A percentile compares a stretch with the other conserved stretches of the same genome.
Conservation (phyloP, 352 stramenopile genomes). For the Peronospora farinosa region DNA sequence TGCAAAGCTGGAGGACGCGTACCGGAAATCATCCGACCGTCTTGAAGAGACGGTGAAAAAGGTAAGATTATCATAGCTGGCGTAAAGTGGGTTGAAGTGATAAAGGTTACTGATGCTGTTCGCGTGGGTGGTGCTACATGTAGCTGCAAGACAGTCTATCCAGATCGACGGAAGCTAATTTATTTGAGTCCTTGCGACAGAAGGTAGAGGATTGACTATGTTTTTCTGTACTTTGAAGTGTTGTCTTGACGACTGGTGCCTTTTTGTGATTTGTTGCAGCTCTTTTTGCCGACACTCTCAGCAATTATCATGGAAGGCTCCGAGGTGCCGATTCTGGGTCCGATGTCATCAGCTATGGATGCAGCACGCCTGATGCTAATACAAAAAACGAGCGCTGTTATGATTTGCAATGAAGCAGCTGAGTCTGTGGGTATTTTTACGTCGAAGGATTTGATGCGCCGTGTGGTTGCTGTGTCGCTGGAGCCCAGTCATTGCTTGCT, state of each 20-base stretch:
- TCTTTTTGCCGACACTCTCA: constrained; percentile 81
- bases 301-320: constrained; percentile 61
- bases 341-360: constrained; percentile 50
- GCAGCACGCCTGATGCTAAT: constrained; percentile 76
- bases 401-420: constrained; percentile 86
- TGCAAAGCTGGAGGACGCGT: constrained; percentile 90
- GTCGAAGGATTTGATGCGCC: constrained; percentile 96
- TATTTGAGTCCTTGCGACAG: constrained; percentile 78
- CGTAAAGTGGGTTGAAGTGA: not conserved
- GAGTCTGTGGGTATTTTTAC: constrained; percentile 94
- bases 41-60: constrained; percentile 75
- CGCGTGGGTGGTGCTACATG: constrained; percentile 4
- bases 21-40: constrained; percentile 62
- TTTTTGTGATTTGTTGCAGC: constrained; percentile 25
- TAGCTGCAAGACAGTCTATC: constrained; percentile 58
- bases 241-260: not conserved
- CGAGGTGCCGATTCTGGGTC: constrained; percentile 50
- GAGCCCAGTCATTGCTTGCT: constrained; percentile 79
- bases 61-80: constrained; percentile 25
- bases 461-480: constrained; percentile 88
- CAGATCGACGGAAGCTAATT: constrained; percentile 43
- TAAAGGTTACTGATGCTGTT: constrained; percentile 3
- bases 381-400: constrained; percentile 66
- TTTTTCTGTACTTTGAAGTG: not conserved
- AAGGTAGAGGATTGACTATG: constrained; percentile 37